Conservation (phyloP, 768 basidiomycete genomes). For the Butyriboletus loyo region DNA sequence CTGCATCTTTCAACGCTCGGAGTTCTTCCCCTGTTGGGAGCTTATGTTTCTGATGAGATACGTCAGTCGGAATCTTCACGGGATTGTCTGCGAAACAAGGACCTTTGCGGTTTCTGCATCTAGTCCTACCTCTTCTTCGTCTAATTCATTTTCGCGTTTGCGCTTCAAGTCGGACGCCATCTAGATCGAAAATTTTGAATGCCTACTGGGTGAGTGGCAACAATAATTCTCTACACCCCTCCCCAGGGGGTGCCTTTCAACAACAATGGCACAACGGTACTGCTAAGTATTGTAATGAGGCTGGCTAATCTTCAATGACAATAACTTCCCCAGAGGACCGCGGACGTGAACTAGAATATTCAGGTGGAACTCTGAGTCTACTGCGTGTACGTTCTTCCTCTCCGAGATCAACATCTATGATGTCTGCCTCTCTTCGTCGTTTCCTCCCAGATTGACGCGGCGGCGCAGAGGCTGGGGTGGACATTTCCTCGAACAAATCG, state of each 20-base stretch:
- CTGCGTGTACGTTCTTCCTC: constrained; percentile 26
- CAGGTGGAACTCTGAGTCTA: constrained; percentile 16
- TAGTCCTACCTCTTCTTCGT: neutral
- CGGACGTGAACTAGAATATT: constrained; percentile 10
- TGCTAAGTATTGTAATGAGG: neutral
- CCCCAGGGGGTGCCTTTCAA: neutral
- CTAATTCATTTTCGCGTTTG: constrained; percentile 19
- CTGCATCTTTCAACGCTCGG: constrained; percentile 66
- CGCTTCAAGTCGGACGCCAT: constrained; percentile 28
- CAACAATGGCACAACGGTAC: neutral
- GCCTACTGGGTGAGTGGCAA: neutral
- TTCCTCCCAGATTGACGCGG: constrained; percentile 28
- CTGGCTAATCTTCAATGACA: constrained; percentile 38
- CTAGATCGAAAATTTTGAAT: neutral
- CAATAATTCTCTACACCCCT: constrained; percentile 12
- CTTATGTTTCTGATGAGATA: constrained; percentile 32
- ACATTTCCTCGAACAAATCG: constrained; percentile 31
- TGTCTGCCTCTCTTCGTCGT: constrained; percentile 32
- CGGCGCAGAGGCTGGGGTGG: neutral
- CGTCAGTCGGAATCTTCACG: neutral
- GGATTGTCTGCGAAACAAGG: neutral
- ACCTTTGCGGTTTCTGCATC: constrained; percentile 17
- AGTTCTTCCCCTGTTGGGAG: constrained; percentile 72
- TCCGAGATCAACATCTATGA: constrained; percentile 30
- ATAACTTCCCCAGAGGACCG: constrained; percentile 41